These are phyloP conservation scores for Populus hybrid DNA, from an alignment of 441 rosid species.

Conservation along the genomic window DNA sequence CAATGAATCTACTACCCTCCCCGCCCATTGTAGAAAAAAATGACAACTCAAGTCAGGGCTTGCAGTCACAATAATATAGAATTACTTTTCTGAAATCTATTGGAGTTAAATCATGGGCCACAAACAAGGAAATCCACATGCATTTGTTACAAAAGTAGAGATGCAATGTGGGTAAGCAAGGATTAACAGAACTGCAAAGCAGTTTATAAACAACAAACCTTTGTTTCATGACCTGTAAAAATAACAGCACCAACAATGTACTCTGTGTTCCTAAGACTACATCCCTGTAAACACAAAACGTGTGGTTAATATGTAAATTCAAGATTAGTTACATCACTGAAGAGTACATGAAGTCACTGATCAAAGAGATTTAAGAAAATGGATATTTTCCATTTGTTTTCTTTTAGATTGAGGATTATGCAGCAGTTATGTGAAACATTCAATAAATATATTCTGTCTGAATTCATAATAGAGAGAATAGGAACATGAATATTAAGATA, in stretches of 20 bases:
- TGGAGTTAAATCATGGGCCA: not conserved
- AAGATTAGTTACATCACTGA: constrained; percentile 6
- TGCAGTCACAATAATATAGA: not conserved
- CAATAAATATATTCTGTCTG: constrained; percentile 7
- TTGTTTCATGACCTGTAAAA: constrained; percentile 92
- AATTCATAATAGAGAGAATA: constrained; percentile 16
- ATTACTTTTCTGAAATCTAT: not conserved
- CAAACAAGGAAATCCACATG: not conserved
- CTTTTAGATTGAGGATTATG: not conserved
- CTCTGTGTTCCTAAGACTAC: constrained; percentile 98
- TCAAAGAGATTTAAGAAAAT: not conserved
- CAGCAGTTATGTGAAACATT: constrained; percentile 7
- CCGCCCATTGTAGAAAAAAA: not conserved
- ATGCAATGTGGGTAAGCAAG: not conserved
- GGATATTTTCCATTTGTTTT: not conserved
- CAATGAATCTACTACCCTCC: not conserved
- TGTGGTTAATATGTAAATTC: constrained; percentile 15
- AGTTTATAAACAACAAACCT: constrained; percentile 50
- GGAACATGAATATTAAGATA: constrained; percentile 23
- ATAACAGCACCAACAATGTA: constrained; percentile 81
- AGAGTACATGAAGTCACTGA: constrained; percentile 9
- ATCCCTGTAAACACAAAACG: constrained; percentile 65
- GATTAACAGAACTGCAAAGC: not conserved
- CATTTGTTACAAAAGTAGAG: not conserved
- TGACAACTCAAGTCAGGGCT: not conserved